phyloP scores from a whole-genome alignment of 176 grass and related monocot genomes.

The Thinopyrum elongatum region DNA sequence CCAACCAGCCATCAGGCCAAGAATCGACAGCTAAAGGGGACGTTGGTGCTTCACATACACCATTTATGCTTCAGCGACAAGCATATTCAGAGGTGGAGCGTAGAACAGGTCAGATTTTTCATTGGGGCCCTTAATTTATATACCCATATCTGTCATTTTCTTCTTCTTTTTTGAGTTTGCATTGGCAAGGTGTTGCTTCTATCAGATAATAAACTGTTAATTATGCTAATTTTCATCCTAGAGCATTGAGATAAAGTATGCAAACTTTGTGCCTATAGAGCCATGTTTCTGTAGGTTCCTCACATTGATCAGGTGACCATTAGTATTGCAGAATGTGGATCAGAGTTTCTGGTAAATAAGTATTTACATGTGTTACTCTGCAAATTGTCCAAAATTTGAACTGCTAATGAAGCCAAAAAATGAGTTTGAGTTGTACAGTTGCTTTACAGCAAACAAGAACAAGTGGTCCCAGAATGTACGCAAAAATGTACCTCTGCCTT shows the following conservation, averaged over 20 bases:
- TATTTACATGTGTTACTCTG: background rate
- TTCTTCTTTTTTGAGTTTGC: background rate
- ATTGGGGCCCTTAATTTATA: conserved; percentile 3
- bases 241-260: background rate
- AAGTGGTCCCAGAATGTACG: background rate
- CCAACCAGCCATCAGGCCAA: too few relatives aligned
- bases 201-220: background rate
- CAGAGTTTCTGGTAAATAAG: background rate
- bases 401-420: background rate
- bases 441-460: conserved; percentile 8
- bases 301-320: background rate
- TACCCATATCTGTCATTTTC: background rate
- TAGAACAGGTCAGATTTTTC: conserved; percentile 48
- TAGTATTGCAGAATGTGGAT: background rate
- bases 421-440: background rate
- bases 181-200: background rate
- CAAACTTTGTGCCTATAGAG: background rate
- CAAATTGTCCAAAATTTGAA: too few relatives aligned
- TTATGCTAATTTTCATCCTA: background rate
- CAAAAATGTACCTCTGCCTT: background rate
- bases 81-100: conserved; percentile 54
- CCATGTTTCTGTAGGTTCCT: background rate
- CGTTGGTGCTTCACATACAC: background rate
- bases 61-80: conserved; percentile 33
- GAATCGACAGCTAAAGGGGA: background rate